These are phyloP conservation scores for Daldinia vernicosa DNA, from an alignment of 495 filamentous ascomycete genomes.

Conservation along the genomic window DNA sequence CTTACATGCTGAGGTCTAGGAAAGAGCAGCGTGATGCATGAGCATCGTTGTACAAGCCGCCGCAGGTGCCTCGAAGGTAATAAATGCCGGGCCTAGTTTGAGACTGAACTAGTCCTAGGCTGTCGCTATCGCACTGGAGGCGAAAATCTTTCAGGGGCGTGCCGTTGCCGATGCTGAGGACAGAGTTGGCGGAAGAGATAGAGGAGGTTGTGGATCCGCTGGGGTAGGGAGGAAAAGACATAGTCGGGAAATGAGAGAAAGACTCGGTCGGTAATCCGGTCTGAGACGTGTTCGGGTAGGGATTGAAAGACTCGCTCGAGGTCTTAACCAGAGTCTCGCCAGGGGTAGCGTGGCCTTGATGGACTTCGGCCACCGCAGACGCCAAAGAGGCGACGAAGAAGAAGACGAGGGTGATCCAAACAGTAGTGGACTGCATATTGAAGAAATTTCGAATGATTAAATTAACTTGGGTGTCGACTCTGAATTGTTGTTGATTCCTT, in stretches of 20 bases:
- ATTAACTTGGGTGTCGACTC: not conserved
- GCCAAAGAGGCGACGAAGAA: not conserved
- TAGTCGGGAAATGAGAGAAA: not conserved
- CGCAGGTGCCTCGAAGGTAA: constrained; percentile 23
- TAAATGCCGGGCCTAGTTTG: not conserved
- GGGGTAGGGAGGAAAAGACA: not conserved
- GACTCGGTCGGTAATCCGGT: not conserved
- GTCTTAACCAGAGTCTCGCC: not conserved
- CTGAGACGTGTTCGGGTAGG: not conserved
- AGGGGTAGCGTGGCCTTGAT: not conserved
- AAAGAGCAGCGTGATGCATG: constrained; percentile 20
- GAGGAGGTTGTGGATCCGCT: not conserved
- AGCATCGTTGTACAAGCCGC: constrained; percentile 7
- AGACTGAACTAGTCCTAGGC: constrained; percentile 10
- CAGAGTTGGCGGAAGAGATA: not conserved
- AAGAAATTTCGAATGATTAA: not conserved
- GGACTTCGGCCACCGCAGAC: not conserved
- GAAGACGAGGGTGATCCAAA: not conserved
- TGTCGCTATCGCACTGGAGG: constrained; percentile 11
- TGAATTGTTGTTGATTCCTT: not conserved
- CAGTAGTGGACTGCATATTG: constrained; percentile 7
- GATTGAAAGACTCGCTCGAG: not conserved
- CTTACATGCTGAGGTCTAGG: constrained; percentile 30
- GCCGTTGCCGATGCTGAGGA: not conserved
- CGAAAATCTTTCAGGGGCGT: constrained; percentile 15